Base-by-base conservation (phyloP, 2,329 filamentous ascomycete species). In the Blastomyces percursus region DNA sequence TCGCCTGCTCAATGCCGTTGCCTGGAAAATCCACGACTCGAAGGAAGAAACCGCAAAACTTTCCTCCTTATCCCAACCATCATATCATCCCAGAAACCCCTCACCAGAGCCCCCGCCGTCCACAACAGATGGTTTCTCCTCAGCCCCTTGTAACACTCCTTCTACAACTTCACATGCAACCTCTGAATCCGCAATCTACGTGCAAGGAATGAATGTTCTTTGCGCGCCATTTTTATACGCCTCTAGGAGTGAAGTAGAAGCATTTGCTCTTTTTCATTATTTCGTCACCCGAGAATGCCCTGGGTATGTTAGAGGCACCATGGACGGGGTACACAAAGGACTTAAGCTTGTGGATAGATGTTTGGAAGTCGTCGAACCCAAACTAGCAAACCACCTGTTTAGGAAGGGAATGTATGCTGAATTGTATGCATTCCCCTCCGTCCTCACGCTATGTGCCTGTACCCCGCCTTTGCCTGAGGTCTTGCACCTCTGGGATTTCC, bases 151-250 rank as follows among this genome's bases (percentile, higher is more conserved):
- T 62, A 63, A 64, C 44, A 68, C 64, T 24, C 63, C 63, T 38
- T 46, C 58, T 14, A 65, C 67, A 42, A 82, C 87, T 67, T 85
- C 87, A 66, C 79, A 80, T 7, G 82, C 82, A 63, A 79, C 78
- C 2, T 77, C 79, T 40, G 87, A 90, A 69, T 84, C 90, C 12
- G 90, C 91, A 40, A 92, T 90, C 50, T 99, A 99, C 70, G 93
- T 99, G 2, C 94, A 99, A 76, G 94, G 94, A 67, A 97, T 99
- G 93, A 99, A 99, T 73, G 94, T 99, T 50, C 84, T 99, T 19
- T 93, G 92, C 11, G 94, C 94, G 0, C 94, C 94, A 0, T 96
- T 99, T 72, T 81, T 99, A 55, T 99, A 99, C 74, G 91, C 91
- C 5, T 92, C 94, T 1, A 87, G 91, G 63, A 96, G 91, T 73